Conservation (phyloP, 2,329 filamentous ascomycete species). For the Penicillium sp. region DNA sequence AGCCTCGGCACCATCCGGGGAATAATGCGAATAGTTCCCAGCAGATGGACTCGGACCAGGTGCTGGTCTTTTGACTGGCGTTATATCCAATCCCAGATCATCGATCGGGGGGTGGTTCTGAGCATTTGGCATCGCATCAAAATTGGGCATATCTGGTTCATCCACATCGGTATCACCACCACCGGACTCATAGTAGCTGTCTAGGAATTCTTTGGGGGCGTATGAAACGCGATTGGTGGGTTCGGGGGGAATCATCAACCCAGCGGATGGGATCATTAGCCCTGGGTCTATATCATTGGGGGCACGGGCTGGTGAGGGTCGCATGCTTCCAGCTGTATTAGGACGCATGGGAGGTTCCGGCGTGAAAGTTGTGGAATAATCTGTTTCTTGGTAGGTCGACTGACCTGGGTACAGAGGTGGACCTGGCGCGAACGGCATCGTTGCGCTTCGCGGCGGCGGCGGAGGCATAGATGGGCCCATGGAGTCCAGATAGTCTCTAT, state of each 20-base stretch:
- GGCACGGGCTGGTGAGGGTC: slow-evolving; percentile 23
- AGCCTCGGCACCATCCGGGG: slow-evolving; percentile 27
- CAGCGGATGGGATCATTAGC: slow-evolving; percentile 14
- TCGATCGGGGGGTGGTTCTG: slow-evolving; percentile 29
- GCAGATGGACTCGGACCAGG: slow-evolving; percentile 18
- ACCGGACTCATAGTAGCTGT: slow-evolving; percentile 54
- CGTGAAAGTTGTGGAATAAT: slow-evolving; percentile 16
- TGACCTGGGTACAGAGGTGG: slow-evolving; percentile 38
- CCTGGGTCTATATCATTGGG: slow-evolving; percentile 25
- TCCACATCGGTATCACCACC: slow-evolving; percentile 26
- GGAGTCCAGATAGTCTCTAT: slow-evolving; percentile 30
- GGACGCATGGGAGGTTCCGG: slow-evolving; percentile 26
- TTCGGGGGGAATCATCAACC: slow-evolving; percentile 23
- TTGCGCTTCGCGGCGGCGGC: slow-evolving; percentile 37
- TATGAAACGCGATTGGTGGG: slow-evolving; percentile 22
- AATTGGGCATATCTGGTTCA: slow-evolving; percentile 63
- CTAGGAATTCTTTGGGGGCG: slow-evolving; percentile 45
- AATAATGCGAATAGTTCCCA: slow-evolving; percentile 39
- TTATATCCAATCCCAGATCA: slow-evolving; percentile 38
- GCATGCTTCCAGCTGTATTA: slow-evolving; percentile 27
- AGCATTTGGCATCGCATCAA: slow-evolving; percentile 54
- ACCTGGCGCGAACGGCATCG: slow-evolving; percentile 32
- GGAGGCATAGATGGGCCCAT: slow-evolving; percentile 30
- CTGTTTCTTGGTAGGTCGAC: slow-evolving; percentile 34
- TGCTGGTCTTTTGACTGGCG: slow-evolving; percentile 28